Base-by-base conservation (phyloP, 164 flowering plant genomes). In the Piper betle region DNA sequence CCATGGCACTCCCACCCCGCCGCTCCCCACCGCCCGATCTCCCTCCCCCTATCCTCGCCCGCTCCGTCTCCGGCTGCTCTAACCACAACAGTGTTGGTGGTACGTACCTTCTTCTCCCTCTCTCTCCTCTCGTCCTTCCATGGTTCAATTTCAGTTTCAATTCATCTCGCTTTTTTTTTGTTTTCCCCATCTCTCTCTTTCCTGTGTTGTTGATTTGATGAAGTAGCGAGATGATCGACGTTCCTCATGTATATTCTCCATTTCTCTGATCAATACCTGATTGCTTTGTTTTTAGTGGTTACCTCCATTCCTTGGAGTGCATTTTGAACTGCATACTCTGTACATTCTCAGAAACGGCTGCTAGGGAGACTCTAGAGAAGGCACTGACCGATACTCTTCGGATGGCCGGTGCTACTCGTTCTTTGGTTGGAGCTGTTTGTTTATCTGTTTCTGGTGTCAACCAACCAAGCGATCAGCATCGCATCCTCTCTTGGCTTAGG, bases 371-470 rank as follows among this genome's bases (percentile, higher is more conserved):
- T 63, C 57, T 92, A 69, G 87, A 82, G 67, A 80, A 78, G 53
- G 96, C 89, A 64, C 86, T 92, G 79, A 84, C 80, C 5, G 93
- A 87, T 57, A 88, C 91, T n/a, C 84, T 92, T 55, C 73, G 69
- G 57, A 78, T 77, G 61, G 71, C 91, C 13, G 82, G 84, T 57
- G 77, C 78, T 39, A 81, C 71, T 63, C 72, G 78, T 41, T 82
- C 83, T 55, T 82, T 79, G 56, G 96, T 92, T 66, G 79, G 78
- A 55, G 98, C 93, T 75, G 83, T 92, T 72, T 89, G 96, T 72
- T 72, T 92, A 67, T 91, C 85, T 39, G 80, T 92, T 6, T 89
- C 98, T 59, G 98, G 98, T 57, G 98, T 92, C 60, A 82, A 89
- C 71, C 93, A 92, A 69, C 91, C 88, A 53, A 73, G 77, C 0